Conservation (phyloP, 2,329 filamentous ascomycete genomes). For the Alternaria arbusti region DNA sequence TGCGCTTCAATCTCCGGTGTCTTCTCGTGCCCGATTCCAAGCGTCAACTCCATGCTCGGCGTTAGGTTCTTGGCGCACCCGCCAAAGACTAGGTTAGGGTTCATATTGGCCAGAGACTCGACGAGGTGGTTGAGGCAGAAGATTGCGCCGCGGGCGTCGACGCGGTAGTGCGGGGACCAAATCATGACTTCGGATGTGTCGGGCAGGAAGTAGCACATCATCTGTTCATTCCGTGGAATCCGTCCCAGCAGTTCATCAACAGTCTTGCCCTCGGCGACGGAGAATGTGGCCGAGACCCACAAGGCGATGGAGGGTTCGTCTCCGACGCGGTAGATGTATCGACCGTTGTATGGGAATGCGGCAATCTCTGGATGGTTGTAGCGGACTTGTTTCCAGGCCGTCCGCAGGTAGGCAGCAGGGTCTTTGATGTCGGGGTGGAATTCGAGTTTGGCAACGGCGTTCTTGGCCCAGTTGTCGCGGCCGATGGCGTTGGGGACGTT, state of each 20-base stretch:
- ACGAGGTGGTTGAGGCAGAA: slow-evolving; percentile 32
- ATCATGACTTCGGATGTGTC: slow-evolving; percentile 30
- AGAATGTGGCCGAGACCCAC: slow-evolving; percentile 34
- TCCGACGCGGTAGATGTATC: slow-evolving; percentile 31
- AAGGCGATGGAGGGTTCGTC: slow-evolving; percentile 26
- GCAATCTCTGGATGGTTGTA: slow-evolving; percentile 35
- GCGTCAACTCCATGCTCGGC: slow-evolving; percentile 29
- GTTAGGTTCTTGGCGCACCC: slow-evolving; percentile 33
- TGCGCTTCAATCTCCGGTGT: slow-evolving; percentile 24
- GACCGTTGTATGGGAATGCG: slow-evolving; percentile 32
- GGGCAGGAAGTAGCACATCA: slow-evolving; percentile 33
- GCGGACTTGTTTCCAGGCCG: slow-evolving; percentile 36
- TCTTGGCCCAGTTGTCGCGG: slow-evolving; percentile 35
- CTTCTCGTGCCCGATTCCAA: slow-evolving; percentile 19
- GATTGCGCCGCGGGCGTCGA: slow-evolving; percentile 34
- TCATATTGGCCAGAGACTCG: slow-evolving; percentile 22
- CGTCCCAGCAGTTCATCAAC: slow-evolving; percentile 29
- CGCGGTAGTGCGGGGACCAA: slow-evolving; percentile 32
- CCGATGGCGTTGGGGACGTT: slow-evolving; percentile 34
- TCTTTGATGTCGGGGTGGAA: slow-evolving; percentile 28
- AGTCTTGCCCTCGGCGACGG: slow-evolving; percentile 20
- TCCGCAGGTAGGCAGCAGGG: slow-evolving; percentile 21
- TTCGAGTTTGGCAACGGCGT: slow-evolving; percentile 30
- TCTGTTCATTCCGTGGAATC: slow-evolving; percentile 34
- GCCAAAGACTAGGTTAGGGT: slow-evolving; percentile 25